Base-by-base conservation (phyloP, 306 rosid species). In the Fragaria iinumae region DNA sequence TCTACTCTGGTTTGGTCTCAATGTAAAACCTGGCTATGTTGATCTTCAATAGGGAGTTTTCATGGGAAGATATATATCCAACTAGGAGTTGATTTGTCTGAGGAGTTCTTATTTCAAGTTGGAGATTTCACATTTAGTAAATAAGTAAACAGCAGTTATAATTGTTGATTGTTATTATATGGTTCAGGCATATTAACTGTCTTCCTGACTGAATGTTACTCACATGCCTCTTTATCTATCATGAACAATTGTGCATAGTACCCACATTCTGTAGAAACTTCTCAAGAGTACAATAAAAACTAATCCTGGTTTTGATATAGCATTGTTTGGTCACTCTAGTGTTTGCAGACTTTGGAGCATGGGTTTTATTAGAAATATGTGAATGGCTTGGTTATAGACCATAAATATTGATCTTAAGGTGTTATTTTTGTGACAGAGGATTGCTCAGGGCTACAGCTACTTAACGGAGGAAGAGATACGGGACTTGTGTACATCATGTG, bases 401-500 rank as follows among this genome's bases (percentile, higher is more conserved):
- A 60, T 57, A 56, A 55, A 55, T 77, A 64, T 52, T 52, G 45
- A 78, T 56, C 43, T 50, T 60, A 52, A 75, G 44, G 18, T 50
- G 45, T 53, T 53, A 20, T 81, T 69, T 75, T 39, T 67, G 12
- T 73, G 59, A 67, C 88, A 89, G 95, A 87, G 93, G 57, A 44
- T 6, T 71, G 23, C 67, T 55, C 90, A 84, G 87, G 52, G 69
- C 69, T 88, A 79, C 76, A 83, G 70, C 79, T 83, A 76, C 71
- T 82, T 90, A 74, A 84, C 73, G 6, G 90, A 84, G 82, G 90
- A 88, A 77, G 97, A 91, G 86, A 93, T 88, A 57, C 72, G 79
- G 77, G 96, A 90, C 73, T 78, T 91, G 84, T 88, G 91, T 86
- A 82, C 82, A n/a, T 91, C 93, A 49, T 90, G 92, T 11, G 96